Percentiles rank a stretch among this genome's conserved stretches.
Evolutionary conservation across 768 basidiomycete genomes (phyloP).

Genomic region (Tulasnella calospora): DNA sequence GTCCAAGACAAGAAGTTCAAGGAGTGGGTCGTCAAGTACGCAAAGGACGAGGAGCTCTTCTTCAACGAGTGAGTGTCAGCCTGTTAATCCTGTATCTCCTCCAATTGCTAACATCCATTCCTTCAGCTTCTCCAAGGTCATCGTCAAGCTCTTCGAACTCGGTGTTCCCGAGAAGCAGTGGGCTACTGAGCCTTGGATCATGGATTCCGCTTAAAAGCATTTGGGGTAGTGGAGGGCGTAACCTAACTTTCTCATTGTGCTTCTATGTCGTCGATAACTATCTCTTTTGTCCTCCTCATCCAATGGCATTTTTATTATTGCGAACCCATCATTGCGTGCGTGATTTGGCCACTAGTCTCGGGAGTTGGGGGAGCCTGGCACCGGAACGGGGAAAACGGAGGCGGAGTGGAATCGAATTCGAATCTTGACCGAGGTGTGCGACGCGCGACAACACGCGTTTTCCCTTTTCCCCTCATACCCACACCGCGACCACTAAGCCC

Average conservation of each 20-base stretch:
- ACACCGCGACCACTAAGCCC: neutral
- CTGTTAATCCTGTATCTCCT: neutral
- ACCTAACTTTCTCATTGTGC: neutral
- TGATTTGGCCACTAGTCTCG: neutral
- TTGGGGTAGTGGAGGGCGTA: neutral
- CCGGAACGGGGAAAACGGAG: neutral
- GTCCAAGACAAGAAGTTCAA: constrained; percentile 89
- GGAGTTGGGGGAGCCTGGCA: neutral
- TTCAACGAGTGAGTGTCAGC: constrained; percentile 76
- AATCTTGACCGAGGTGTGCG: constrained; percentile 1
- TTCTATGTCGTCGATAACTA: neutral
- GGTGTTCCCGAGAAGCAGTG: constrained; percentile 85
- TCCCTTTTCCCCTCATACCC: constrained; percentile 1
- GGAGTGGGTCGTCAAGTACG: constrained; percentile 82
- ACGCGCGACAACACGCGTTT: constrained; percentile 14
- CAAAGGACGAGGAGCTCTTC: constrained; percentile 76
- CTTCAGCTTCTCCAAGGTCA: constrained; percentile 72
- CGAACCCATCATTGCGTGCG: neutral
- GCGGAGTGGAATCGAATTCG: constrained; percentile 6
- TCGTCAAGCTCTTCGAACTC: constrained; percentile 81
- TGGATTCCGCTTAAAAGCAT: constrained; percentile 50
- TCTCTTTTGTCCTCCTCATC: neutral
- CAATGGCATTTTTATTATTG: neutral
- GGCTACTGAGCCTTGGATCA: constrained; percentile 66
- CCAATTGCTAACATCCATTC: neutral